Conservation (phyloP, 441 rosid genomes). For the Gossypium trilobum region DNA sequence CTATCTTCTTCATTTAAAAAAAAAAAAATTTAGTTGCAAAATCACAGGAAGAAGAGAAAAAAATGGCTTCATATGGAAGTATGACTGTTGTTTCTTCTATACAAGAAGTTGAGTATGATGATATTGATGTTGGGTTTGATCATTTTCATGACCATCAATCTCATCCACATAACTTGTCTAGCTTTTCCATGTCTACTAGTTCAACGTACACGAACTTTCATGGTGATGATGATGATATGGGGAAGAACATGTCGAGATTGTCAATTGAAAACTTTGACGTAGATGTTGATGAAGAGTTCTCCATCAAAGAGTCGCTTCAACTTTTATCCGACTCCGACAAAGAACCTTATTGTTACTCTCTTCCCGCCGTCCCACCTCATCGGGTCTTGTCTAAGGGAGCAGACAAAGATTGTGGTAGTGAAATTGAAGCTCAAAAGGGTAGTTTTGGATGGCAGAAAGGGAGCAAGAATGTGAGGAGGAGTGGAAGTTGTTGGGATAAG, state of each 20-base stretch:
- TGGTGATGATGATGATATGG: background rate
- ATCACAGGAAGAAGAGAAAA: background rate
- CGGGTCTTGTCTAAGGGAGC: background rate
- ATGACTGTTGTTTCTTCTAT: constrained; percentile 22
- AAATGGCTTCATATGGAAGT: constrained; percentile 45
- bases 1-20: background rate
- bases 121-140: constrained; percentile 25
- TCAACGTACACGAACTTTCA: constrained; percentile 39
- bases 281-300: constrained; percentile 13
- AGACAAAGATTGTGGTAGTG: constrained; percentile 4
- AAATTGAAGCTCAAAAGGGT: constrained; percentile 4
- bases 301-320: background rate
- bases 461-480: constrained; percentile 26
- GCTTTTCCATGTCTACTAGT: constrained; percentile 57
- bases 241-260: constrained; percentile 11
- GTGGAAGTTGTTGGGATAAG: background rate
- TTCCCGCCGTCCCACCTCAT: background rate
- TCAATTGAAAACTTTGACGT: constrained; percentile 15
- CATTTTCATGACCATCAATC: constrained; percentile 24
- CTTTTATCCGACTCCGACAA: constrained; percentile 11
- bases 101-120: constrained; percentile 29
- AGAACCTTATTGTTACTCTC: constrained; percentile 9
- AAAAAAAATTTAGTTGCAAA: background rate
- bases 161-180: constrained; percentile 35
- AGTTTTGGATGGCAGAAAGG: background rate